Conservation (phyloP, 495 filamentous ascomycete genomes). For the Trichoderma orchidacearum region DNA sequence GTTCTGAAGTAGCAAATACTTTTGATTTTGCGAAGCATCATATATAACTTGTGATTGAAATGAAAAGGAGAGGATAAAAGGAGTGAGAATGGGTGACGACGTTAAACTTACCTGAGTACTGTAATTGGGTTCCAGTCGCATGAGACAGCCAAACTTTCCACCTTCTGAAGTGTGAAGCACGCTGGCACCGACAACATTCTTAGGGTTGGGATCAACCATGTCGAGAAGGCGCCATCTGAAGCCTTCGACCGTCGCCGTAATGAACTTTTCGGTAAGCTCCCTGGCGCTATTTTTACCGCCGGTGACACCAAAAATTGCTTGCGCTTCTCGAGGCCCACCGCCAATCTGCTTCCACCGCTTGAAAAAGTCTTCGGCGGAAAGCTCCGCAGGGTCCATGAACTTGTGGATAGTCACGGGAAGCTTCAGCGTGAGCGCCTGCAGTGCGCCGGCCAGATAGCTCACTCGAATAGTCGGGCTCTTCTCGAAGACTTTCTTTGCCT, state of each 20-base stretch:
- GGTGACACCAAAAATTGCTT: conserved; percentile 66
- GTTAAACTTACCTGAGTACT: conserved; percentile 60
- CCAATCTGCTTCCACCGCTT: conserved; percentile 99
- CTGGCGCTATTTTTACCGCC: conserved; percentile 34
- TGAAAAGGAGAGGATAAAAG: neutral
- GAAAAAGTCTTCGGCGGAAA: conserved; percentile 88
- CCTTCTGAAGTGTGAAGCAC: conserved; percentile 45
- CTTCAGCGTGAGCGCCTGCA: conserved; percentile 86
- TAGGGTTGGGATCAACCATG: conserved; percentile 13
- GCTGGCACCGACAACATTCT: conserved; percentile 14
- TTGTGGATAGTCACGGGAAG: conserved; percentile 83
- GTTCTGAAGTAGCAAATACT: conserved; percentile 1
- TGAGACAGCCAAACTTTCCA: conserved; percentile 86
- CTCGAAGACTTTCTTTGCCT: conserved; percentile 66
- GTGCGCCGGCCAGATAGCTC: conserved; percentile 82
- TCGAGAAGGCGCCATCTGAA: conserved; percentile 54
- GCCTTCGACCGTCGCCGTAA: conserved; percentile 53
- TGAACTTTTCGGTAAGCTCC: conserved; percentile 41
- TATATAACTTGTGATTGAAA: neutral
- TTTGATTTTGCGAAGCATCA: neutral
- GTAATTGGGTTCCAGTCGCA: conserved; percentile 92
- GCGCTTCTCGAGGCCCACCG: conserved; percentile 69
- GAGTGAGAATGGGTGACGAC: neutral
- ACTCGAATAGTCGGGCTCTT: conserved; percentile 85
- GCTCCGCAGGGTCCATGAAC: conserved; percentile 83